These are phyloP conservation scores for Lyophyllum decastes DNA, from an alignment of 768 basidiomycete genomes.

Conservation along the genomic window DNA sequence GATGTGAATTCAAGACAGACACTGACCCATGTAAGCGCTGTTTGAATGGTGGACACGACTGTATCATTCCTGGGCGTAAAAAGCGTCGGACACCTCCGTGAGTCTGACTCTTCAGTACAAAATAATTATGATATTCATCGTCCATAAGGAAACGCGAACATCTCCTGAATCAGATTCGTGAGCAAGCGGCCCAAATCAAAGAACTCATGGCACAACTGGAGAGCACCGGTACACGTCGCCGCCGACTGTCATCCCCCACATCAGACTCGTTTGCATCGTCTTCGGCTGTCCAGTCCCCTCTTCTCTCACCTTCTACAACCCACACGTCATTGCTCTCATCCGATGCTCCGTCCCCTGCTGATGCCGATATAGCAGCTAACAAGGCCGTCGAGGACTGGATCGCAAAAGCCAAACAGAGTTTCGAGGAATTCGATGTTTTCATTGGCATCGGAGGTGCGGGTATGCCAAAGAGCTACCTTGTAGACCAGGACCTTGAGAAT, in stretches of 20 bases:
- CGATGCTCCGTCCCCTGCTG: constrained; percentile 14
- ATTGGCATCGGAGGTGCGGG: constrained; percentile 62
- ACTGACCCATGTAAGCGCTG: constrained; percentile 79
- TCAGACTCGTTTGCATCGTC: constrained; percentile 28
- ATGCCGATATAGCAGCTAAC: constrained; percentile 39
- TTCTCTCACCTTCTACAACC: constrained; percentile 36
- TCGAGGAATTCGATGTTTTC: constrained; percentile 67
- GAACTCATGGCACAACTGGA: constrained; percentile 73
- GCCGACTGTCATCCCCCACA: constrained; percentile 18
- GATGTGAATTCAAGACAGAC: constrained; percentile 74
- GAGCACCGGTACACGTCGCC: constrained; percentile 30
- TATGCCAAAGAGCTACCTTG: constrained; percentile 51
- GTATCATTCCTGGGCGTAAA: constrained; percentile 82
- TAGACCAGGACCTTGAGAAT: constrained; percentile 49
- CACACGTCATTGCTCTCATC: constrained; percentile 31
- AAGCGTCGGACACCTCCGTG: constrained; percentile 80
- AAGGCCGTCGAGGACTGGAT: constrained; percentile 79
- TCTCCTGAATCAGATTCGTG: constrained; percentile 73
- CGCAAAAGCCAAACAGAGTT: constrained; percentile 66
- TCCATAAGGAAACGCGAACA: constrained; percentile 71
- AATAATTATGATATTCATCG: neutral
- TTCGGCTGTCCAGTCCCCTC: constrained; percentile 34
- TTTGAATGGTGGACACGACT: constrained; percentile 68
- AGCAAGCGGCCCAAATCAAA: constrained; percentile 73
- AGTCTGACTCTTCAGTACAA: constrained; percentile 23